Evolutionary conservation across 2,329 filamentous ascomycete genomes (phyloP), one percentile per base, ranked within the genome.

Genomic region (Fusarium subtropicale): DNA sequence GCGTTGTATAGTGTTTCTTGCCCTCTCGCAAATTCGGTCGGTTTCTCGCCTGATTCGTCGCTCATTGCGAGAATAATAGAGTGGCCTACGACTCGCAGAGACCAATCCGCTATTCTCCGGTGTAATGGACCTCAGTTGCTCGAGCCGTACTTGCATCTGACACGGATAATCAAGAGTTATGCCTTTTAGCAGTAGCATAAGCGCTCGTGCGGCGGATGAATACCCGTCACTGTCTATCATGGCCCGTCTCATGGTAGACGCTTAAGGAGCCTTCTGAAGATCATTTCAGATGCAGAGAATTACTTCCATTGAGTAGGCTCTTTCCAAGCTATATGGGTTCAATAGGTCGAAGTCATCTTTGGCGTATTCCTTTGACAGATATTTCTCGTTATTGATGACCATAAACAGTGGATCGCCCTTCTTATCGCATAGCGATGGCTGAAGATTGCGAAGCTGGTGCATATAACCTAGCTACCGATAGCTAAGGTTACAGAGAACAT

Each of bases 301-400:
- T 2, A 60, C 45, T 1, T 60, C 62, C 0, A 13, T 10, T 4
- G 36, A 31, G 1, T 34, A 55, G 5, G 66, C 11, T 6, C 15
- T 34, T 4, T 42, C 9, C 2, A 74, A 11, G 1, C 71, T 71
- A 12, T 73, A 73, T 0, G 60, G 44, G 15, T 28, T 31, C 9
- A 73, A 7, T 0, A 62, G 18, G 0, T 41, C 26, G 3, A 71
- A 8, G 10, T 72, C 70, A 1, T 44, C 38, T 1, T 20, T 36
- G 2, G 7, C 11, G 26, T 74, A 74, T 24, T 61, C 57, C 15
- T 66, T 71, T 4, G 72, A 56, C 13, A 74, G 52, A 5, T 74
- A 74, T 3, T 69, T 50, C 36, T 69, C 63, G 20, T 51, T 24
- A 1, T 56, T 9, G 3, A 53, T 52, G 9, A 73, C 72, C 16